Conservation (phyloP, 75 land plant species). For the Sequoia sempervirens region DNA sequence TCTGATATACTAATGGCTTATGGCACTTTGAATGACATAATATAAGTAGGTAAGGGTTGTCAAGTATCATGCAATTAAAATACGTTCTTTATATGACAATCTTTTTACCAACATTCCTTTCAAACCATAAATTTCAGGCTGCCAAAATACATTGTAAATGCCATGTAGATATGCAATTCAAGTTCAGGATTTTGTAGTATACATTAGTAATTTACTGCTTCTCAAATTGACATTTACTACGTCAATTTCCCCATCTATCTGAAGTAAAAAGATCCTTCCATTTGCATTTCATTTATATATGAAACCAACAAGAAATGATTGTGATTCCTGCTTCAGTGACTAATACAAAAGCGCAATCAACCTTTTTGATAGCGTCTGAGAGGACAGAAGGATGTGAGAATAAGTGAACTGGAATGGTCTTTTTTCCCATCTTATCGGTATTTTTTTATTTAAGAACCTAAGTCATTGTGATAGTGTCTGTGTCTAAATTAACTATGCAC, state of each 20-base stretch:
- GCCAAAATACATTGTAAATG: background rate
- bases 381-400: background rate
- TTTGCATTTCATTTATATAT: background rate
- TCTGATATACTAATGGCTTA: background rate
- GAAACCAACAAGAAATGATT: background rate
- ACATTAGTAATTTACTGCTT: background rate
- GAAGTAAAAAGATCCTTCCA: background rate
- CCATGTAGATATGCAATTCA: background rate
- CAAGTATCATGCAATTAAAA: background rate
- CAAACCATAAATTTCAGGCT: background rate
- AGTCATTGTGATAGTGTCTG: background rate
- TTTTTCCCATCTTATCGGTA: background rate
- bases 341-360: background rate
- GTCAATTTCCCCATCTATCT: background rate
- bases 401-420: background rate
- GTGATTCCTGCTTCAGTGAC: background rate
- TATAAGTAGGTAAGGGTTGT: background rate
- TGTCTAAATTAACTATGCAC: background rate
- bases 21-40: background rate
- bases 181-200: background rate
- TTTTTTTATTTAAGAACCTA: background rate
- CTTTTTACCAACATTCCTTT: background rate
- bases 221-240: background rate
- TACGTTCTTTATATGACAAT: background rate
- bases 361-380: background rate